A percentile compares a stretch with the other conserved stretches of the same genome.
phyloP scores from a whole-genome alignment of 352 stramenopile genomes.

The Salisapilia sapeloensis region DNA sequence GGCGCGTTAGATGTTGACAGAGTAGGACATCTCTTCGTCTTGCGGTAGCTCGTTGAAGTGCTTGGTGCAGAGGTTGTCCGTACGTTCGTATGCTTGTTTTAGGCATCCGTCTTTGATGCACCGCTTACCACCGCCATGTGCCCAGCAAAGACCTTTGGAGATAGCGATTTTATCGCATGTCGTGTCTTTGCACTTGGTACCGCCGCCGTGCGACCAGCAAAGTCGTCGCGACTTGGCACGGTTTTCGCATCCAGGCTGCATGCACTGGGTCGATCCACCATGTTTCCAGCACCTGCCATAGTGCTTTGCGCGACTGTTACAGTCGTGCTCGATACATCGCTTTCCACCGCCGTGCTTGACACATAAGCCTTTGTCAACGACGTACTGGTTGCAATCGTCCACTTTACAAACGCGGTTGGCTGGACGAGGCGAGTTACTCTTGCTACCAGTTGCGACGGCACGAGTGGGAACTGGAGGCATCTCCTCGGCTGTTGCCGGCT shows the following conservation, averaged over 20 bases:
- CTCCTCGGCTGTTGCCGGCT: too few relatives aligned
- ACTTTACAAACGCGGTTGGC: conserved; percentile 55
- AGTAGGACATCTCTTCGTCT: too few relatives aligned
- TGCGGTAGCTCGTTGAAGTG: conserved; percentile 15
- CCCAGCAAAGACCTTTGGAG: conserved; percentile 22
- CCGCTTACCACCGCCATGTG: conserved; percentile 14
- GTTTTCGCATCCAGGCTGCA: conserved; percentile 35
- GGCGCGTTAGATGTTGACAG: too few relatives aligned
- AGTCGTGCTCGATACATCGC: conserved; percentile 29
- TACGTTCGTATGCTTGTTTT: conserved; percentile 30
- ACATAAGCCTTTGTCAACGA: conserved; percentile 52
- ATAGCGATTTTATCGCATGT: conserved; percentile 36
- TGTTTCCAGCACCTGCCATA: conserved; percentile 40
- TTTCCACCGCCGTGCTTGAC: conserved; percentile 31
- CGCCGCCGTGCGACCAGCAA: conserved; percentile 42
- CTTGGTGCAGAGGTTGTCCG: conserved; percentile 27
- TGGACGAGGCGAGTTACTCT: too few relatives aligned
- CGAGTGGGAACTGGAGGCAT: too few relatives aligned
- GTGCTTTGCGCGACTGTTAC: conserved; percentile 26
- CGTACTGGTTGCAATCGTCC: conserved; percentile 57
- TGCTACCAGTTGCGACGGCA: too few relatives aligned
- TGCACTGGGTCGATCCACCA: conserved; percentile 38
- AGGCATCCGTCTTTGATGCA: conserved; percentile 13
- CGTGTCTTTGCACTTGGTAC: conserved; percentile 24
- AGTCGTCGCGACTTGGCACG: conserved; percentile 47